These are phyloP conservation scores for Aspergillus nanangensis DNA, from an alignment of 495 filamentous ascomycete genomes.

Conservation along the genomic window DNA sequence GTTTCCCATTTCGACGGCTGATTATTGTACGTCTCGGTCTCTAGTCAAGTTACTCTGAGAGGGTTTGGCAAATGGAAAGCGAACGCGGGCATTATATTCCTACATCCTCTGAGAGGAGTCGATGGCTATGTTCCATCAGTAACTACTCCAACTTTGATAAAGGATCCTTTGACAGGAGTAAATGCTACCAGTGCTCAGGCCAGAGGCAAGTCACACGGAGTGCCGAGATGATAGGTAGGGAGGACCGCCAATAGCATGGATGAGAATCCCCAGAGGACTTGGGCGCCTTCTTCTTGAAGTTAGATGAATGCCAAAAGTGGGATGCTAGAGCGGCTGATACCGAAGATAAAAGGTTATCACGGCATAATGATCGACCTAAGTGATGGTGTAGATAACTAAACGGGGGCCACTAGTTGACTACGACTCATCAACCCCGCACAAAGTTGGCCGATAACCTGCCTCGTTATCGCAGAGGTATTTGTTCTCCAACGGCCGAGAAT, in stretches of 20 bases:
- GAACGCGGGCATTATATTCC: too few relatives aligned
- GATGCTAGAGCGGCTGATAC: background rate
- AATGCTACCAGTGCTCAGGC: too few relatives aligned
- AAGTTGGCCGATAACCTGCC: background rate
- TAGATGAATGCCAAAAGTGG: background rate
- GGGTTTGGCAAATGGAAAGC: too few relatives aligned
- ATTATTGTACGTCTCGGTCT: too few relatives aligned
- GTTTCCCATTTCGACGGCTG: conserved; percentile 7
- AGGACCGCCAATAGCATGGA: background rate
- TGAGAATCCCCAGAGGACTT: background rate
- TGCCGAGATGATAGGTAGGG: background rate
- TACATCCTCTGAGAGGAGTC: too few relatives aligned
- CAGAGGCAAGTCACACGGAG: too few relatives aligned
- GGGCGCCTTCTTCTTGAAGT: too few relatives aligned
- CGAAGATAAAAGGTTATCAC: background rate
- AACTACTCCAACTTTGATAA: too few relatives aligned
- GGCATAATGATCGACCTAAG: background rate
- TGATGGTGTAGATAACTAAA: background rate
- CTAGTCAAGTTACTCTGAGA: too few relatives aligned
- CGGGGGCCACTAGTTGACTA: background rate
- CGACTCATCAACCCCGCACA: background rate
- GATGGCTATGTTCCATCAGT: too few relatives aligned
- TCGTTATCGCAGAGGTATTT: background rate
- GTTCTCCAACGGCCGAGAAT: background rate
- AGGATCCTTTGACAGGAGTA: too few relatives aligned